Percentiles rank a stretch among this genome's conserved stretches.
These are phyloP conservation scores for Pelagomonas calceolata DNA, from an alignment of 108 stramenopile species.

Conservation along the genomic window DNA sequence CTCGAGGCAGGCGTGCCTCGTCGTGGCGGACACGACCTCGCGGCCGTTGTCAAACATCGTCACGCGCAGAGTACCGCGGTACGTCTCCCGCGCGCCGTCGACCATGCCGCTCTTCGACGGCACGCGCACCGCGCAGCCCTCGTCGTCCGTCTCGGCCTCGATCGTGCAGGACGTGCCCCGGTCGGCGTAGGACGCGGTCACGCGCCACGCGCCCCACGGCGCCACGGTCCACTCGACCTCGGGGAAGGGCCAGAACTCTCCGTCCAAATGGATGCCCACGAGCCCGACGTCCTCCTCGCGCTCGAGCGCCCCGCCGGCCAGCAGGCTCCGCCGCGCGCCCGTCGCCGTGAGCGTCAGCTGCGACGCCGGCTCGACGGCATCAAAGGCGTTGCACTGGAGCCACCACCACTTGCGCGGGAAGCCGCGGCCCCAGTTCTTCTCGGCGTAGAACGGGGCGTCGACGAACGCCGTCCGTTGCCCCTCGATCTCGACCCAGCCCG, in stretches of 20 bases:
- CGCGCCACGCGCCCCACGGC: conserved; percentile 41
- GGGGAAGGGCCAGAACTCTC: conserved; percentile 63
- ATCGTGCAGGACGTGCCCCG: too few species aligned
- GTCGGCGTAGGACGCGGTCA: too few species aligned
- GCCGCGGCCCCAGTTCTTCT: conserved; percentile 71
- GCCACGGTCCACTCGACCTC: conserved; percentile 65
- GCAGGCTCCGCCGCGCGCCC: conserved; percentile 60
- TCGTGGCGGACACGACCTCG: too few species aligned
- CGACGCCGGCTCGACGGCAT: conserved; percentile 15
- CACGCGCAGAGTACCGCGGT: too few species aligned
- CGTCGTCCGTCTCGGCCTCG: too few species aligned
- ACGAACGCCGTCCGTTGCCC: conserved; percentile 49
- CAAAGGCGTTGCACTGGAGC: conserved; percentile 73
- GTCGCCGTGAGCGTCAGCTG: conserved; percentile 60
- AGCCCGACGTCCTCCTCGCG: conserved; percentile 19
- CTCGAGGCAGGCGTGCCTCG: too few species aligned
- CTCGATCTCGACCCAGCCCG: conserved; percentile 57
- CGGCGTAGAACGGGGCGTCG: conserved; percentile 71
- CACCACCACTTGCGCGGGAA: conserved; percentile 77
- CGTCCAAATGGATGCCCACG: conserved; percentile 57
- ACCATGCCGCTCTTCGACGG: neutral
- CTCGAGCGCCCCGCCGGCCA: conserved; percentile 59
- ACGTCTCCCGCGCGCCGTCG: neutral
- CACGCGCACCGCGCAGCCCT: too few species aligned
- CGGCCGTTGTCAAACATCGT: too few species aligned